These are phyloP conservation scores for Mytilinidion resinicola DNA, from an alignment of 495 filamentous ascomycete species.

Conservation along the genomic window DNA sequence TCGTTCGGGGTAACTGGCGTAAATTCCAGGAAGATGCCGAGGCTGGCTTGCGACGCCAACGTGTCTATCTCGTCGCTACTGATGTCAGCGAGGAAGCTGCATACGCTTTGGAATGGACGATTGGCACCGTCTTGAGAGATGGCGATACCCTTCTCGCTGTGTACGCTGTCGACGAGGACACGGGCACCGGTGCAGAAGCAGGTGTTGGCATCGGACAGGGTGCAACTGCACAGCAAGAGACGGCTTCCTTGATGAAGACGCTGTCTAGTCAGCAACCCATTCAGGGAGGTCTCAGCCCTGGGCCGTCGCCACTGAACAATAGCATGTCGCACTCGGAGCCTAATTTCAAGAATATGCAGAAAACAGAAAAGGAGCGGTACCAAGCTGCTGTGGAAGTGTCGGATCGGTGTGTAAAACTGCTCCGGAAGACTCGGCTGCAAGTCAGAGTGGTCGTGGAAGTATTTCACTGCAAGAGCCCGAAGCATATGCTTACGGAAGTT, in stretches of 20 bases:
- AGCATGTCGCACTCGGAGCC: slow-evolving; percentile 10
- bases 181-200: slow-evolving; percentile 45
- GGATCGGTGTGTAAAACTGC: slow-evolving; percentile 67
- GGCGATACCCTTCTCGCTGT: slow-evolving; percentile 91
- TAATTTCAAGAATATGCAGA: slow-evolving; percentile 21
- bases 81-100: slow-evolving; percentile 90
- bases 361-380: slow-evolving; percentile 67
- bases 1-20: slow-evolving; percentile 78
- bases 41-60: slow-evolving; percentile 61
- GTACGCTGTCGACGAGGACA: slow-evolving; percentile 84
- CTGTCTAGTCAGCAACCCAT: slow-evolving; percentile 22
- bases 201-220: slow-evolving; percentile 52
- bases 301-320: slow-evolving; percentile 22
- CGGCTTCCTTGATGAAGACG: slow-evolving; percentile 44
- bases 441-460: slow-evolving; percentile 90
- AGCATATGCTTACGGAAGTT: slow-evolving; percentile 46
- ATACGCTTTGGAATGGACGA: slow-evolving; percentile 93
- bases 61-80: slow-evolving; percentile 87
- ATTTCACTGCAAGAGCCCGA: slow-evolving; percentile 92
- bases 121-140: slow-evolving; percentile 89
- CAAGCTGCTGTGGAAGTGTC: slow-evolving; percentile 71
- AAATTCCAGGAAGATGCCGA: slow-evolving; percentile 68
- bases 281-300: slow-evolving; percentile 7
- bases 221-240: slow-evolving; percentile 63
- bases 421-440: slow-evolving; percentile 85